Evolutionary conservation across 2,329 filamentous ascomycete genomes (phyloP), one percentile per base, ranked within the genome.

Genomic region (Penicillium rolfsii): DNA sequence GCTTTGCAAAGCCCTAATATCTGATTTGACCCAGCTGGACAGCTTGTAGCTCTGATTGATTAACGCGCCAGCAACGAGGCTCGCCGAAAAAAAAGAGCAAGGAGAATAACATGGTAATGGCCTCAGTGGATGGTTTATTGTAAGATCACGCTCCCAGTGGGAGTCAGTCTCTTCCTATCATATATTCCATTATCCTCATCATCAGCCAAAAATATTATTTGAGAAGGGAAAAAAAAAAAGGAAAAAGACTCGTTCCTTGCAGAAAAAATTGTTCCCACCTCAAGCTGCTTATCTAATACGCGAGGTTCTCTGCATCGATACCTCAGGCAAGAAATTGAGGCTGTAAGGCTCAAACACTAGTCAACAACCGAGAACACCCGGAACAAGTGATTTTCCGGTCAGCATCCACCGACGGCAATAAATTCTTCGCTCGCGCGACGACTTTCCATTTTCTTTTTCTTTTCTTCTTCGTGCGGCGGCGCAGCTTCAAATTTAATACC

Each of bases 381-480:
- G 64, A 68, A 66, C 43, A 66, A 67, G 28, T 1, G 1, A 52
- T 59, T 4, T 4, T 58, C 70, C 67, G 59, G 28, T 1, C 16
- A 30, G 33, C 52, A 63, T 60, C 65, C 62, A 55, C 58, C 50
- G 52, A 41, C 60, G 30, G 49, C 57, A 53, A 74, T 72, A 72
- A 72, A 74, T 67, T 64, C 57, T 53, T 22, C 36, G 9, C 2
- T 7, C 43, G 8, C 40, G 12, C 28, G 16, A 46, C 50, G 11
- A 1, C 28, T 60, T 63, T 71, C 65, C 65, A 67, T 77, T 74
- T 77, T 77, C 80, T 79, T 79, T 72, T 77, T 74, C 80, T 86
- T 85, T 83, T 81, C 80, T 84, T 85, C 87, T 84, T 91, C 83
- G 89, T 93, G 90, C 89, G 89, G 90, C 89, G 87, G 87, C 87